Conservation (phyloP, 2,329 filamentous ascomycete species). For the Epichloe festucae region DNA sequence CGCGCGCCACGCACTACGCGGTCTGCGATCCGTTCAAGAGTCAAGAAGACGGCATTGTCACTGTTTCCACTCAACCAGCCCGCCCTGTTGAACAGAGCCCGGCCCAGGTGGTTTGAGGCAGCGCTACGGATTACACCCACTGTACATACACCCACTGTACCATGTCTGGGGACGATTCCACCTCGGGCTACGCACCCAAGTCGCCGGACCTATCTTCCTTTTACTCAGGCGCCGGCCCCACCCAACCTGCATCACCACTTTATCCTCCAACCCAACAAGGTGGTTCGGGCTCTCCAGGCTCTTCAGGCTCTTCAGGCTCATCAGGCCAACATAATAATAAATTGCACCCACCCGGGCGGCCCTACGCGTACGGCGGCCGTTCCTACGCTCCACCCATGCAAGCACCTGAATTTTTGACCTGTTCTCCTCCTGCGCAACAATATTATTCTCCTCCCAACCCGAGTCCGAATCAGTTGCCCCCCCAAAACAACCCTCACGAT, state of each 20-base stretch:
- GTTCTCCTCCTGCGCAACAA: conserved; percentile 11
- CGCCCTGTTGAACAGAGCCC: background rate
- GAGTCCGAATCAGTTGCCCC: conserved; percentile 6
- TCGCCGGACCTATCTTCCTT: too few species aligned
- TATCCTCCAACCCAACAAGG: too few species aligned
- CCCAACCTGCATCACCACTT: too few species aligned
- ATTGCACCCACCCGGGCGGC: conserved; percentile 17
- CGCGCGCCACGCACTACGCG: background rate
- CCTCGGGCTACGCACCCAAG: too few species aligned
- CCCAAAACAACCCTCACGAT: conserved; percentile 5
- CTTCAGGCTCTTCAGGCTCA: too few species aligned
- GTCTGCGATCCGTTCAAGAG: background rate
- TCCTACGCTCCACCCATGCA: conserved; percentile 16
- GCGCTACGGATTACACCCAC: too few species aligned
- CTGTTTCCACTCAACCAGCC: background rate
- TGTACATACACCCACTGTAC: too few species aligned
- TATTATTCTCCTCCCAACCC: conserved; percentile 11
- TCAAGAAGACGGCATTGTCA: background rate
- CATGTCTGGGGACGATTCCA: too few species aligned
- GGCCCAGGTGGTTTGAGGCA: too few species aligned
- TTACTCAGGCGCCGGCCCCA: too few species aligned
- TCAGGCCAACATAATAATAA: conserved; percentile 25
- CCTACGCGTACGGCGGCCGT: conserved; percentile 14
- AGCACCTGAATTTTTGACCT: conserved; percentile 15
- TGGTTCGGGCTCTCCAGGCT: too few species aligned